Evolutionary conservation across 208 protist species (phyloP), one percentile per base, ranked within the genome.

Genomic region (Porcisia hertigi): DNA sequence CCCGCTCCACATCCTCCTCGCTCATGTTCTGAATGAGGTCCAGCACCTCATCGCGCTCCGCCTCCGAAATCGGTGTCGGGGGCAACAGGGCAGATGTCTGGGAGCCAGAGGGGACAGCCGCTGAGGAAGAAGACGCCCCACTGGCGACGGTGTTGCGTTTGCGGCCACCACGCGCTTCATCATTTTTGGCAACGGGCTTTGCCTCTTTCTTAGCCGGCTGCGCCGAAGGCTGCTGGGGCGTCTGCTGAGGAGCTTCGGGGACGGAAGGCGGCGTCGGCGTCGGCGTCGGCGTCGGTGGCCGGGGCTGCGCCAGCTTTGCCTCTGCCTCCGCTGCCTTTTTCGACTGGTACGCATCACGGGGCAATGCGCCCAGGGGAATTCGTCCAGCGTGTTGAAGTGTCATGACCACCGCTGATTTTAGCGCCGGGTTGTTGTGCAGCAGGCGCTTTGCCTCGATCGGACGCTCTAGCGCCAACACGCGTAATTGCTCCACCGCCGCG

Each of bases 401-500:
- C 79, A 93, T 88, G 43, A 95, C 84, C 1, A 95, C 86, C 7
- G 91, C 93, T 0, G 86, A 85, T 53, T 86, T 84, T 34, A 97
- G 77, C 1, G 87, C 89, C 4, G 93, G 93, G 63, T 86, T 87
- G 59, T 88, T 88, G 39, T 90, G 81, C 25, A 97, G 83, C 60
- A 97, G 70, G 47, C 73, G 69, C 60, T 84, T 81, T 34, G 91
- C 93, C 71, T 92, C 93, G 34, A 79, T 75, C 34, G 80, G 86
- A 3, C 88, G 87, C 73, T 94, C 91, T 9, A 97, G 71, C 60
- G 88, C 91, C 64, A 97, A 73, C 8, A 94, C 89, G 45, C 93
- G 93, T 45, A 97, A 84, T 81, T 97, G 93, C 84, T 97, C 91
- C 47, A 96, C 91, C 34, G 93, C 93, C 82, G 94, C 90, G 84